Evolutionary conservation across 2,329 filamentous ascomycete species (phyloP), one percentile per base, ranked within the genome.

Genomic region (Alternaria triticimaculans): DNA sequence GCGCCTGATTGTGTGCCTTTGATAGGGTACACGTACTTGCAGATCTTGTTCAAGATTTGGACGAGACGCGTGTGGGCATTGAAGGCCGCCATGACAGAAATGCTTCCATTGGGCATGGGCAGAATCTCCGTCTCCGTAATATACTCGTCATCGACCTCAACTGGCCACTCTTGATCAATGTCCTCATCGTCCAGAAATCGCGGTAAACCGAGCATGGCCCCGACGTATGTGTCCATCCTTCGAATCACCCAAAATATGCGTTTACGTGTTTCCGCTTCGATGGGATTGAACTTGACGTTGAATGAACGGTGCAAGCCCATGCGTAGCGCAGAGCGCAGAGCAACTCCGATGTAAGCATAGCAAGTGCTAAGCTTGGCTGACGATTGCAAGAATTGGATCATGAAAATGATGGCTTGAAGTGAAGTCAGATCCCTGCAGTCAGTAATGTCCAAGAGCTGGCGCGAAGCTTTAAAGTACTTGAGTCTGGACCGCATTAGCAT

Each of bases 21-120:
- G 64, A 89, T 86, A 0, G 88, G 88, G 70, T 90, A 90, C 11
- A 90, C 86, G 58, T 88, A 87, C 71, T 85, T 86, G 55, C 89
- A 87, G 49, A 89, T 88, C 75, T 90, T 90, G 57, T 85, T 80
- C 28, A 90, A 79, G 41, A 90, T 85, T 43, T 83, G 81, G 6
- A 87, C 84, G 21, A 90, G 81, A 48, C 82, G 82, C 5, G 86
- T 87, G 66, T 90, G 88, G 2, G 87, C 86, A 73, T 89, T 90
- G 65, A 85, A 85, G 15, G 86, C 88, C 23, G 84, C 83, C 80
- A 89, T 86, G n/a, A 89, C 70, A 5, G 87, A 85, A 3, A 87
- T 84, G 21, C 80, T 79, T 45, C 85, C 85, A 28, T 84, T 76
- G 4, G 87, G 87, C 82, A 88, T 87, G 3, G 86, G 82, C 55